Base-by-base conservation (phyloP, 495 filamentous ascomycete species). In the Penicillium coffeae region DNA sequence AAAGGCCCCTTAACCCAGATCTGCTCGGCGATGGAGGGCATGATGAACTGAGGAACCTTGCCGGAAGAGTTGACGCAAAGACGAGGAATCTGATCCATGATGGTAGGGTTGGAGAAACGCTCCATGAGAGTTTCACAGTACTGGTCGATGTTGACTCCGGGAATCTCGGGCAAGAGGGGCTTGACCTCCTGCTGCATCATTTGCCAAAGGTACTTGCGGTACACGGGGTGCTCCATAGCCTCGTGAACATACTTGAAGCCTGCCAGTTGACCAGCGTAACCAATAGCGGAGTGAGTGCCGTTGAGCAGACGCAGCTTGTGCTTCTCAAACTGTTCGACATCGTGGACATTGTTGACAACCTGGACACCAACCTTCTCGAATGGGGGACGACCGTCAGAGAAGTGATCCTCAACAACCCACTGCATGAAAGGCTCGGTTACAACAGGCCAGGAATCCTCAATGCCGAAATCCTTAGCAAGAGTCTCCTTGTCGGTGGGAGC, bases 181-280 rank as follows among this genome's bases (percentile, higher is more conserved):
- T 74, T 74, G 1, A 73, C 68, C 48, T 76, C 72, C n/a, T 73
- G 54, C 40, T 76, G 71, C 72, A 74, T 74, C 64, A 72, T 70
- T 48, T 76, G 69, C 65, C 63, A 68, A 4, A 74, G 51, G 37
- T 72, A 67, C 48, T 74, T 70, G 56, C 47, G 25, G 62, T 63
- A 69, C 6, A 62, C 3, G 0, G 68, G 65, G 62, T 76, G 37
- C 48, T 66, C 51, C 62, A 76, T 71, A 20, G 71, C 71, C 39
- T 76, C 71, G 57, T 76, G 71, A 12, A 76, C 72, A 51, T 73
- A 74, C 40, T 66, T 49, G 53, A 71, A 74, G 42, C 72, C 72
- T 0, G 71, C 71, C 30, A 76, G 45, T 36, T 70, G 69, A n/a
- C 71, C 72, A 0, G 69, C 59, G 54, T 76, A 76, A 13, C 66